phyloP scores from a whole-genome alignment of 2,329 filamentous ascomycete species.

The Ceratocystis variospora region DNA sequence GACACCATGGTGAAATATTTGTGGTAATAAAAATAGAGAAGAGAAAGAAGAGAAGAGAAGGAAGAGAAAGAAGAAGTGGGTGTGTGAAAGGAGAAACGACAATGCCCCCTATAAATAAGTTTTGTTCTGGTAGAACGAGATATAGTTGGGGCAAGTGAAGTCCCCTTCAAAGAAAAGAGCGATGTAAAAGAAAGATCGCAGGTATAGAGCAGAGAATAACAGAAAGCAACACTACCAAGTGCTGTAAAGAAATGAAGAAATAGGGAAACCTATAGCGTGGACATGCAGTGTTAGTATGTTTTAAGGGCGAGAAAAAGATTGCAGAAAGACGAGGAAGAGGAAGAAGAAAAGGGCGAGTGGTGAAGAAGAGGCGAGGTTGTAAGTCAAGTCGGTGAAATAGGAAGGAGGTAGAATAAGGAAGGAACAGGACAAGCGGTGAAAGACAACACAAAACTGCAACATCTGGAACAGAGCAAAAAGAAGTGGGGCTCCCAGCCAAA shows the following conservation, averaged over 20 bases:
- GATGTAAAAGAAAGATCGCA: neutral
- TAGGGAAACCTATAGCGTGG: neutral
- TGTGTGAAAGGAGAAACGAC: neutral
- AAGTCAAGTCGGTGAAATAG: neutral
- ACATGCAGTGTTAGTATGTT: no score
- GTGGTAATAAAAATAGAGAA: conserved; percentile 4
- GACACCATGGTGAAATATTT: conserved; percentile 12
- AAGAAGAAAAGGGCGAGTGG: neutral
- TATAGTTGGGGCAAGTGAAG: neutral
- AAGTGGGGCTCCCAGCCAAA: neutral
- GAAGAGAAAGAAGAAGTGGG: neutral
- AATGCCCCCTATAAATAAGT: neutral
- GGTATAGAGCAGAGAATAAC: neutral
- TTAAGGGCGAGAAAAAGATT: neutral
- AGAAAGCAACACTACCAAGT: neutral
- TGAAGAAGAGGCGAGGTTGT: neutral
- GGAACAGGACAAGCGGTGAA: conserved; percentile 8
- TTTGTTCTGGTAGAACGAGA: neutral
- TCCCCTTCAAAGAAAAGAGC: neutral
- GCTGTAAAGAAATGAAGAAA: neutral
- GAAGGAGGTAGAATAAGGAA: neutral
- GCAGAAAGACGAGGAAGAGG: neutral
- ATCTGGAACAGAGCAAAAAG: neutral
- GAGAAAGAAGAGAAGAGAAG: neutral
- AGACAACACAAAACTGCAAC: neutral